Percentiles rank a stretch among this genome's conserved stretches.
phyloP scores from a whole-genome alignment of 1,139 yeast species.

The Blastobotrys arbuscula region DNA sequence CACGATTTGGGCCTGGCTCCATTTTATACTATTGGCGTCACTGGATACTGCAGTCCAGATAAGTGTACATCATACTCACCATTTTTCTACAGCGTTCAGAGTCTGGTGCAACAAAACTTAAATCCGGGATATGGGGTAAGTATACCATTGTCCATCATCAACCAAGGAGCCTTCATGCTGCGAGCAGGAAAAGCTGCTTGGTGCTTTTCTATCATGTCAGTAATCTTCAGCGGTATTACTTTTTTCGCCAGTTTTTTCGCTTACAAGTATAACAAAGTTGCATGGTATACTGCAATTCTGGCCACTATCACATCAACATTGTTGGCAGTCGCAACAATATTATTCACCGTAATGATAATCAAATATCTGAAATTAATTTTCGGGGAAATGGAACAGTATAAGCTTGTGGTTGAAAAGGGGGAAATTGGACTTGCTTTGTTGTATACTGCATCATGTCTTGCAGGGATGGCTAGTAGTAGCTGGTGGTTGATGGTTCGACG shows the following conservation, averaged over 20 bases:
- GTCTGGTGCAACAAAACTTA: slow-evolving; percentile 1
- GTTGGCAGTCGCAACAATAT: not conserved
- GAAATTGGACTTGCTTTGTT: slow-evolving; percentile 2
- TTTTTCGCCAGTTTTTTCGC: not conserved
- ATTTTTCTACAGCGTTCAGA: slow-evolving; percentile 3
- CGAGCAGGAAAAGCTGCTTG: slow-evolving; percentile 4
- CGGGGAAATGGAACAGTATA: not conserved
- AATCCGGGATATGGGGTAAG: not conserved
- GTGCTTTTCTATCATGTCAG: slow-evolving; percentile 1
- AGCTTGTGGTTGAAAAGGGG: not conserved
- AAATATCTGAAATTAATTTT: not conserved
- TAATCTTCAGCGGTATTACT: slow-evolving; percentile 2
- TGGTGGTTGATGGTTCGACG: slow-evolving; percentile 6
- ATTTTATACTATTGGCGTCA: slow-evolving; percentile 3
- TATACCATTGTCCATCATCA: not conserved
- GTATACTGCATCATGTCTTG: not conserved
- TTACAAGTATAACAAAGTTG: not conserved
- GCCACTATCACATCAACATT: not conserved
- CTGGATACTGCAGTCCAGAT: slow-evolving; percentile 5
- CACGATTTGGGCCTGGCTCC: not conserved
- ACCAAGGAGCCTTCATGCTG: slow-evolving; percentile 1
- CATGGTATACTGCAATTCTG: not conserved
- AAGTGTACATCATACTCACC: slow-evolving; percentile 7
- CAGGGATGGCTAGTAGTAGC: not conserved
- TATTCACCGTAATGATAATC: slow-evolving; percentile 1